Base-by-base conservation (phyloP, 164 flowering plant genomes). In the Tetracentron sinense region DNA sequence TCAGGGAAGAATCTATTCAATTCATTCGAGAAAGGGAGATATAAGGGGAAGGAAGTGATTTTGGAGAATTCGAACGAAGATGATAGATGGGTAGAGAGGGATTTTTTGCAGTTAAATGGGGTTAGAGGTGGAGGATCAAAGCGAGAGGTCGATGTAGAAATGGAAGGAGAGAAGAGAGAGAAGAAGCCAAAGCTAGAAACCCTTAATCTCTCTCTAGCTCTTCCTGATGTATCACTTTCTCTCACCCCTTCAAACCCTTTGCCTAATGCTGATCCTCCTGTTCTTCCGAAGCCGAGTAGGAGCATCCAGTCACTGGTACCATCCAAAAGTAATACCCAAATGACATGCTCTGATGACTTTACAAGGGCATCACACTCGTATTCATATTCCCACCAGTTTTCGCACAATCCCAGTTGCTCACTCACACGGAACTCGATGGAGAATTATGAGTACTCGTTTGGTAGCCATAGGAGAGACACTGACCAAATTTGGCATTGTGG, bases 381-480 rank as follows among this genome's bases (percentile, higher is more conserved):
- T 52, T 87, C 99, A 0, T 81, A 84, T 61, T 94, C 98, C 0
- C 92, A 75, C 64, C 88, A 79, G 0, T 80, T 78, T 63, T 89
- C 96, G 0, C 99, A 94, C 74, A 94, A 94, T 60, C 95, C 96
- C 16, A 94, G 99, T 67, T 94, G 99, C 73, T 94, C 99, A 0
- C 74, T 94, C 10, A 89, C 97, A 0, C 76, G 86, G 0, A 86
- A 91, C 68, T 94, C 97, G 0, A 86, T 91, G 6, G 95, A 89
- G 64, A 72, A 78, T 72, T 89, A 66, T 53, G 97, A 92, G 62
- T 74, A 78, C 53, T 87, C 94, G 6, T 67, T 77, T 3, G 94
- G 97, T 15, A 82, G 82, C 33, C 75, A 66, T 42, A 48, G 83
- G 58, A 82, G 83, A 64, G 89, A 87, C 62, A 74, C 58, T 56